Evolutionary conservation across 176 grass and related monocot genomes (phyloP).

Genomic region (Carex littledalei): DNA sequence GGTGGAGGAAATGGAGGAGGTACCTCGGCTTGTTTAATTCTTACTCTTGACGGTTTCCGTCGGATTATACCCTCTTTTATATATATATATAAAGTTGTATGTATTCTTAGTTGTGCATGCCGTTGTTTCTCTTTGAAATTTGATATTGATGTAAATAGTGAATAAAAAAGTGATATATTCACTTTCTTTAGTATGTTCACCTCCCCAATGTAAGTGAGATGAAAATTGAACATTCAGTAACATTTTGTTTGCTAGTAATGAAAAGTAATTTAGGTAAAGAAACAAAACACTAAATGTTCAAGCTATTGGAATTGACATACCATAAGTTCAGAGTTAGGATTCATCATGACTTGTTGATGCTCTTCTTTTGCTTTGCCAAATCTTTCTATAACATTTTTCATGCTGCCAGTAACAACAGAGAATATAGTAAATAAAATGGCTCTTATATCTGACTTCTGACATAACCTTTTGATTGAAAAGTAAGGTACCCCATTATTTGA

Average conservation of each 20-base stretch:
- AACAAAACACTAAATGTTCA: neutral
- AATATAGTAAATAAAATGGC: neutral
- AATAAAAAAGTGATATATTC: neutral
- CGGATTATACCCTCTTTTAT: no score
- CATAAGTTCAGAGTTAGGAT: slow-evolving; percentile 50
- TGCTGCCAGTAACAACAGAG: slow-evolving; percentile 27
- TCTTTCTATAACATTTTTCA: slow-evolving; percentile 75
- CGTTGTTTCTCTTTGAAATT: neutral
- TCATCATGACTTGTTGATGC: slow-evolving; percentile 29
- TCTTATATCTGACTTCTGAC: neutral
- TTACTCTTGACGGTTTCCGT: no score
- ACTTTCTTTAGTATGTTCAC: neutral
- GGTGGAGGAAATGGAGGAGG: no score
- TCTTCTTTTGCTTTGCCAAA: slow-evolving; percentile 60
- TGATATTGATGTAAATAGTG: neutral
- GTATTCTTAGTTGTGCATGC: neutral
- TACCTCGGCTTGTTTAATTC: no score
- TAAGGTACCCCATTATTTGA: neutral
- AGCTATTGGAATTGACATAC: neutral
- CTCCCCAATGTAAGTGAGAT: neutral
- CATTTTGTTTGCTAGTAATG: neutral
- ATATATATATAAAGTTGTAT: neutral
- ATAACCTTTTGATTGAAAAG: neutral
- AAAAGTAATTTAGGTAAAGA: neutral
- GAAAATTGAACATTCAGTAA: neutral